phyloP scores from a whole-genome alignment of 2,329 filamentous ascomycete genomes.

The Didymosphaeria variabile region DNA sequence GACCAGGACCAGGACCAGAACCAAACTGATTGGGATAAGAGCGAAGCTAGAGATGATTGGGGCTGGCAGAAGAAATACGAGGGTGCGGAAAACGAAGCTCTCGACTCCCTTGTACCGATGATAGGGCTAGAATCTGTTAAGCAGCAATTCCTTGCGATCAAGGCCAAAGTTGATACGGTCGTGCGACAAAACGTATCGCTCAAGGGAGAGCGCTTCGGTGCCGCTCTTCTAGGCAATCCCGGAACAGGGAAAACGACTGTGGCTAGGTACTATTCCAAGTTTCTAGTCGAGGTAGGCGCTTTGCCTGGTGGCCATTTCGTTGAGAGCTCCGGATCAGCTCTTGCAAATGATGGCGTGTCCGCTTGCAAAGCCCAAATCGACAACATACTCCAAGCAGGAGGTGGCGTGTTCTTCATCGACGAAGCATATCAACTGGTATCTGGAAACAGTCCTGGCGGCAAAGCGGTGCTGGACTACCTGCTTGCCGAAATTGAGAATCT shows the following conservation, averaged over 20 bases:
- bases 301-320: slow-evolving; percentile 68
- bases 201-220: slow-evolving; percentile 67
- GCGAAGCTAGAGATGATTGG: slow-evolving; percentile 64
- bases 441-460: slow-evolving; percentile 65
- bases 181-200: slow-evolving; percentile 67
- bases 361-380: slow-evolving; percentile 67
- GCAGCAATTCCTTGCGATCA: slow-evolving; percentile 68
- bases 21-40: slow-evolving; percentile 31
- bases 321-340: slow-evolving; percentile 73
- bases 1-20: too few relatives aligned
- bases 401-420: slow-evolving; percentile 79
- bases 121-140: slow-evolving; percentile 72
- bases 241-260: slow-evolving; percentile 81
- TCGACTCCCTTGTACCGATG: too few relatives aligned
- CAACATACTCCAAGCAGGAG: slow-evolving; percentile 64
- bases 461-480: slow-evolving; percentile 73
- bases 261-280: slow-evolving; percentile 73
- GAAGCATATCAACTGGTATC: slow-evolving; percentile 79
- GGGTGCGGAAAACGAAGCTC: slow-evolving; percentile 58
- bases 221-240: slow-evolving; percentile 74
- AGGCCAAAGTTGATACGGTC: slow-evolving; percentile 68
- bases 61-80: slow-evolving; percentile 65
- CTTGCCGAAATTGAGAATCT: slow-evolving; percentile 77
- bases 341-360: slow-evolving; percentile 69
- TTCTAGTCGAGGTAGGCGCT: slow-evolving; percentile 69